phyloP scores from a whole-genome alignment of 805 yeast species.

The Spathaspora girioi region DNA sequence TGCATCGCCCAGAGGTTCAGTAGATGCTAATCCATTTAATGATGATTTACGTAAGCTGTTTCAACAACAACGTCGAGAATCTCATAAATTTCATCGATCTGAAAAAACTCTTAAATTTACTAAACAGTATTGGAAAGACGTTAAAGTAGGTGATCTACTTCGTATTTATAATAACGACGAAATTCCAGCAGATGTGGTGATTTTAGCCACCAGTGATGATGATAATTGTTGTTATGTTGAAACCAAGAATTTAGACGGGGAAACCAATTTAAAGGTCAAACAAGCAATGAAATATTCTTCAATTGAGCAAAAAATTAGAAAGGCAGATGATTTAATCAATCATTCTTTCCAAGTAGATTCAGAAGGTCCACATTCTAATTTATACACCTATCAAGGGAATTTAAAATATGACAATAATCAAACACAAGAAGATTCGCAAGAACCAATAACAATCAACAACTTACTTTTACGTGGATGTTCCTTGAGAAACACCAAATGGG shows the following conservation, averaged over 20 bases:
- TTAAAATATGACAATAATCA: slow-evolving; percentile 22
- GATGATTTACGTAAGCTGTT: slow-evolving; percentile 13
- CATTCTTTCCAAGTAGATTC: slow-evolving; percentile 67
- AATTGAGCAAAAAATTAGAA: slow-evolving; percentile 37
- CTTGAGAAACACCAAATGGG: slow-evolving; percentile 83
- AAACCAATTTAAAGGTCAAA: slow-evolving; percentile 68
- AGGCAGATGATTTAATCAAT: slow-evolving; percentile 33
- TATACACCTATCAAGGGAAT: slow-evolving; percentile 75
- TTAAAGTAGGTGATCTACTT: slow-evolving; percentile 70
- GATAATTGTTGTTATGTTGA: slow-evolving; percentile 69
- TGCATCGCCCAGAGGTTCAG: slow-evolving; percentile 13
- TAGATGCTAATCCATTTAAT: slow-evolving; percentile 14
- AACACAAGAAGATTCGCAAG: slow-evolving; percentile 37
- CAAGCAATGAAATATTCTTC: slow-evolving; percentile 66
- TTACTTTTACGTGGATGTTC: slow-evolving; percentile 70
- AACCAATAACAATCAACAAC: slow-evolving; percentile 67
- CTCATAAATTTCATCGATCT: slow-evolving; percentile 1
- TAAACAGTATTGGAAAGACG: slow-evolving; percentile 59
- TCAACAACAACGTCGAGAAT: slow-evolving; percentile 12
- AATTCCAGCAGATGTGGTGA: slow-evolving; percentile 71
- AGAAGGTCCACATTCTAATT: slow-evolving; percentile 80
- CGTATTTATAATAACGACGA: slow-evolving; percentile 68
- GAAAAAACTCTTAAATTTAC: slow-evolving; percentile 26
- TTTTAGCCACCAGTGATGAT: slow-evolving; percentile 64
- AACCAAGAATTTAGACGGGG: slow-evolving; percentile 42